phyloP scores from a whole-genome alignment of 2,329 filamentous ascomycete species.

The Penicillium nordicum region DNA sequence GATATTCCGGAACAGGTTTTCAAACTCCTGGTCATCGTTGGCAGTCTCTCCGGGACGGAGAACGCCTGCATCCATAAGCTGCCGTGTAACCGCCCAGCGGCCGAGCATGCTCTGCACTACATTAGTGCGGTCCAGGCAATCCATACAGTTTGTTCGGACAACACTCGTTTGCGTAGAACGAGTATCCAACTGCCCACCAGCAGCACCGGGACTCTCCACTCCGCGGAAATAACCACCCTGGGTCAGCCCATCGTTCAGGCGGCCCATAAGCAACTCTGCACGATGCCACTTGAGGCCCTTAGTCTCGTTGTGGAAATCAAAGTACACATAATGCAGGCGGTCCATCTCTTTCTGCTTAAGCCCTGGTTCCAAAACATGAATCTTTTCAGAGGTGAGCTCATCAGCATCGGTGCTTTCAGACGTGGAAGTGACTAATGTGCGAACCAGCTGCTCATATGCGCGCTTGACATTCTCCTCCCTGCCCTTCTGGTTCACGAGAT shows the following conservation, averaged over 20 bases:
- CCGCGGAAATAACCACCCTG: slow-evolving; percentile 90
- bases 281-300: slow-evolving; percentile 93
- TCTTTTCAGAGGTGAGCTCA: slow-evolving; percentile 69
- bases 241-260: slow-evolving; percentile 70
- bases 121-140: slow-evolving; percentile 95
- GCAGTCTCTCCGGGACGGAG: slow-evolving; percentile 73
- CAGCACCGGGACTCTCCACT: slow-evolving; percentile 73
- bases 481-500: slow-evolving; percentile 94
- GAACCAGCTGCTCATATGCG: slow-evolving; percentile 88
- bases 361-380: slow-evolving; percentile 68
- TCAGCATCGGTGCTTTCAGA: slow-evolving; percentile 65
- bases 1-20: slow-evolving; percentile 89
- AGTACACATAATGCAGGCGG: slow-evolving; percentile 92
- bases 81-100: slow-evolving; percentile 80
- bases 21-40: slow-evolving; percentile 76
- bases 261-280: slow-evolving; percentile 79
- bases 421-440: slow-evolving; percentile 67
- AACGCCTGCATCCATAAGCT: slow-evolving; percentile 79
- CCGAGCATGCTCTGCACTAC: slow-evolving; percentile 97
- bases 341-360: slow-evolving; percentile 66
- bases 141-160: slow-evolving; percentile 98
- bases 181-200: slow-evolving; percentile 70
- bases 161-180: slow-evolving; percentile 81
- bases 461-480: slow-evolving; percentile 85
- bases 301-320: slow-evolving; percentile 97